Conservation (phyloP, 345 rosid species). For the Eucalyptus regnans region DNA sequence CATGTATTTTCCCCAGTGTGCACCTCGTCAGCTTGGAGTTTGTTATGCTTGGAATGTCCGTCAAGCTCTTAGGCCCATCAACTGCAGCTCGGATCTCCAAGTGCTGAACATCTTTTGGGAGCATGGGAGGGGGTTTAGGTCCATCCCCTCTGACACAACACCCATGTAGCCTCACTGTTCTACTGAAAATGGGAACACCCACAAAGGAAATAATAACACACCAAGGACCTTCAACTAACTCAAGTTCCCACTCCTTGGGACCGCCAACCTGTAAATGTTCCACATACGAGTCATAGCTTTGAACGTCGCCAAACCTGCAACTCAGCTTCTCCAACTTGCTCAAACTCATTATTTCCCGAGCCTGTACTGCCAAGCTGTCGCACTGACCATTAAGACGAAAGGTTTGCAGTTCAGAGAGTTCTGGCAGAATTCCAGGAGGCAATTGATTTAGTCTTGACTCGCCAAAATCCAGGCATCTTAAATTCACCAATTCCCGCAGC, state of each 20-base stretch:
- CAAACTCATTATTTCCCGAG: not conserved
- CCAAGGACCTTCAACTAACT: not conserved
- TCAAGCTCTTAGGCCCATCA: not conserved
- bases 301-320: not conserved
- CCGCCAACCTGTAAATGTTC: not conserved
- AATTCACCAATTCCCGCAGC: not conserved
- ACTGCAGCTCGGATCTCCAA: not conserved
- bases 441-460: not conserved
- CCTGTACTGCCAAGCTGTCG: no score
- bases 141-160: not conserved
- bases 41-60: not conserved
- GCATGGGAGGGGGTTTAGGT: not conserved
- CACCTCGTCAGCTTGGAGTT: not conserved
- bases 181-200: fast-evolving
- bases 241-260: not conserved
- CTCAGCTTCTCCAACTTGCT: not conserved
- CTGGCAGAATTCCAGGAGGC: not conserved
- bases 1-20: not conserved
- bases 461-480: not conserved
- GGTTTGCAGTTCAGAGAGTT: not conserved
- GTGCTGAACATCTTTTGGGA: not conserved
- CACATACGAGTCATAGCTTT: not conserved
- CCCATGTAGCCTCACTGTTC: not conserved
- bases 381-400: fast-evolving
- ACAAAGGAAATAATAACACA: fast-evolving